Evolutionary conservation across 2,329 filamentous ascomycete genomes (phyloP).

Genomic region (Talaromyces sp.): DNA sequence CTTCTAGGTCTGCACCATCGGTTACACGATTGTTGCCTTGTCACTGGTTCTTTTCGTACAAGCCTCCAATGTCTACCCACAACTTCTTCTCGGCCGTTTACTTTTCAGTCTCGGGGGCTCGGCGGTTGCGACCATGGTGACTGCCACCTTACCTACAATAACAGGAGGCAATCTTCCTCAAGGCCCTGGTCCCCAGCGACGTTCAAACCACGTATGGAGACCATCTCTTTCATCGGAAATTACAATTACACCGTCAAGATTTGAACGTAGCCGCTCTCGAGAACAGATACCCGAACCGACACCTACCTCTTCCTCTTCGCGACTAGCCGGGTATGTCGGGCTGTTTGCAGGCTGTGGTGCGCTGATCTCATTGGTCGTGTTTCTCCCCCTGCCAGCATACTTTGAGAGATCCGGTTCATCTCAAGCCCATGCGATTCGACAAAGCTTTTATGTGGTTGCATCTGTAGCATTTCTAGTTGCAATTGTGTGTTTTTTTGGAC

Average conservation of each 20-base stretch:
- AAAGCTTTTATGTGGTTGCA: conserved; percentile 86
- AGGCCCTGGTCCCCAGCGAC: conserved; percentile 20
- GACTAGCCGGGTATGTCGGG: conserved; percentile 84
- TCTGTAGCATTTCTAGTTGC: conserved; percentile 68
- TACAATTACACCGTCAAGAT: conserved; percentile 56
- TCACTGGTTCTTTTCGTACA: conserved; percentile 79
- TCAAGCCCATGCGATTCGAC: conserved; percentile 69
- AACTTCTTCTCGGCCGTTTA: conserved; percentile 77
- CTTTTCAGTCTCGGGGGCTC: conserved; percentile 88
- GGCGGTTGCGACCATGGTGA: conserved; percentile 97
- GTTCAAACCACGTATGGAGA: conserved; percentile 32
- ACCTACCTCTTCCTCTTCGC: conserved; percentile 48
- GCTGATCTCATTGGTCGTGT: conserved; percentile 74
- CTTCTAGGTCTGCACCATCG: conserved; percentile 57
- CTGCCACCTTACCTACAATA: conserved; percentile 79
- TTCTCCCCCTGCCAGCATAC: conserved; percentile 79
- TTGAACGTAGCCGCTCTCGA: conserved; percentile 23
- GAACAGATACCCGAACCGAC: conserved; percentile 15
- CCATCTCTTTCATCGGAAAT: conserved; percentile 58
- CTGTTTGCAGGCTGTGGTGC: conserved; percentile 91
- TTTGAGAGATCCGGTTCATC: conserved; percentile 73
- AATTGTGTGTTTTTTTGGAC: conserved; percentile 71
- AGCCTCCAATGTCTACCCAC: conserved; percentile 81
- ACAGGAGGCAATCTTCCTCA: conserved; percentile 36
- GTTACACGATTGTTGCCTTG: conserved; percentile 77